Base-by-base conservation (phyloP, 371 early-diverging fungal genomes). In the Mucor velutinosus region DNA sequence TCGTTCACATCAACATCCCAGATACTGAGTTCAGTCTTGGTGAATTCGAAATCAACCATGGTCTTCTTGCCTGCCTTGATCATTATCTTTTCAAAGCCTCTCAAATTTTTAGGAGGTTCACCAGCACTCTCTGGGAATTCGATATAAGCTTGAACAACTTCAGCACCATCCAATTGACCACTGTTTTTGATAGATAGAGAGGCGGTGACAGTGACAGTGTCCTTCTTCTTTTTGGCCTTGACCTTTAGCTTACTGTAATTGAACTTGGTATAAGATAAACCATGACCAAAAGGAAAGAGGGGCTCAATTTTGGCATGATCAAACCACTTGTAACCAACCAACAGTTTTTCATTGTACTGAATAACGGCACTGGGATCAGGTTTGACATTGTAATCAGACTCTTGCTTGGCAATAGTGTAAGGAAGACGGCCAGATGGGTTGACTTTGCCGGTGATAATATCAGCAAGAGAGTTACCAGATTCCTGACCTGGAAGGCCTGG, bases 371-470 rank as follows among this genome's bases (percentile, higher is more conserved):
- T 23, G 4, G 65, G n/a, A 37, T 58, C 65, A n/a, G 57, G 29
- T 10, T 56, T 41, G n/a, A 27, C 66, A 56, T 49, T 47, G 59
- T 86, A 89, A 57, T 88, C 84, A n/a, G 57, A 39, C 12, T 60
- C 43, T 17, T 74, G 30, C 29, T 76, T 76, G 64, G 74, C 77
- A 67, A 88, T 84, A 29, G 86, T 86, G 60, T 86, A 87, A 8
- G 89, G 90, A 19, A 90, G 77, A 25, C 87, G 81, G 7, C 86
- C 83, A 55, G 85, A 84, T 11, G 90, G 90, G 56, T 86, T 88
- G 49, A 82, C 79, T 33, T 78, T 76, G 29, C 89, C 90, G 65
- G 85, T 84, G 12, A 90, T 66, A 14, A 90, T 74, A 66, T 86
- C 85, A 6, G 87, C 84, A 43, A 90, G 71, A 29, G 88, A 73